Percentiles rank a stretch among this genome's conserved stretches.
phyloP scores from a whole-genome alignment of 2,329 filamentous ascomycete genomes.

The Phyllosticta paracitricarpa region DNA sequence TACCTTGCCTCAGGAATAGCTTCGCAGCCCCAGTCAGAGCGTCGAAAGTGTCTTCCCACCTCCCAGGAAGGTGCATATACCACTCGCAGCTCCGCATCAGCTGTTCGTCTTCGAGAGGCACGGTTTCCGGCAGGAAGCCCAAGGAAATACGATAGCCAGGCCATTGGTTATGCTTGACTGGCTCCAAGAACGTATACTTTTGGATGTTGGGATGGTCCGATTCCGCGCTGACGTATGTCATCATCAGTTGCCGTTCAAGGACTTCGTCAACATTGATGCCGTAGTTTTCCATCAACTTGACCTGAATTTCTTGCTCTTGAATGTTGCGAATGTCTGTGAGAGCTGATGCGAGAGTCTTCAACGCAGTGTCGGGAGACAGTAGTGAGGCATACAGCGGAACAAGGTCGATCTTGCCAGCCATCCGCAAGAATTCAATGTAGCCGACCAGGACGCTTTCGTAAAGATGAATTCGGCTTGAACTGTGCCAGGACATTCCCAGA shows the following conservation, averaged over 20 bases:
- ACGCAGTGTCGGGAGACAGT: constrained; percentile 53
- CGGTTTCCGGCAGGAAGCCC: constrained; percentile 48
- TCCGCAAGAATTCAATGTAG: constrained; percentile 71
- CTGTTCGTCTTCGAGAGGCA: constrained; percentile 7
- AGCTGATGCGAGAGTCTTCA: constrained; percentile 65
- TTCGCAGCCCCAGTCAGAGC: constrained; percentile 67
- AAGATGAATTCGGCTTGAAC: constrained; percentile 31
- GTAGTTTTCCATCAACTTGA: constrained; percentile 66
- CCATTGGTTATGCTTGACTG: constrained; percentile 34
- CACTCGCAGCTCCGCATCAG: constrained; percentile 8
- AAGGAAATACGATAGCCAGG: constrained; percentile 55
- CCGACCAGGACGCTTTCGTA: constrained; percentile 69
- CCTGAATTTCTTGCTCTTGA: constrained; percentile 55
- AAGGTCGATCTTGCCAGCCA: constrained; percentile 62
- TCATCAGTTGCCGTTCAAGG: constrained; percentile 36
- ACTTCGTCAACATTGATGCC: constrained; percentile 66
- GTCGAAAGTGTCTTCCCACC: constrained; percentile 36
- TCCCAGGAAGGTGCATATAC: constrained; percentile 29
- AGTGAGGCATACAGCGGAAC: constrained; percentile 84
- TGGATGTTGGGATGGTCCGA: constrained; percentile 14
- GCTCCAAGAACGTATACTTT: constrained; percentile 41
- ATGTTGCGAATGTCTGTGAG: constrained; percentile 61
- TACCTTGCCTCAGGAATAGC: constrained; percentile 55
- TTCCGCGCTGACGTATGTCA: constrained; percentile 14
- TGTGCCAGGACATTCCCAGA: constrained; percentile 39